Base-by-base conservation (phyloP, 176 grass and related monocot genomes). In the Puccinellia tenuiflora region DNA sequence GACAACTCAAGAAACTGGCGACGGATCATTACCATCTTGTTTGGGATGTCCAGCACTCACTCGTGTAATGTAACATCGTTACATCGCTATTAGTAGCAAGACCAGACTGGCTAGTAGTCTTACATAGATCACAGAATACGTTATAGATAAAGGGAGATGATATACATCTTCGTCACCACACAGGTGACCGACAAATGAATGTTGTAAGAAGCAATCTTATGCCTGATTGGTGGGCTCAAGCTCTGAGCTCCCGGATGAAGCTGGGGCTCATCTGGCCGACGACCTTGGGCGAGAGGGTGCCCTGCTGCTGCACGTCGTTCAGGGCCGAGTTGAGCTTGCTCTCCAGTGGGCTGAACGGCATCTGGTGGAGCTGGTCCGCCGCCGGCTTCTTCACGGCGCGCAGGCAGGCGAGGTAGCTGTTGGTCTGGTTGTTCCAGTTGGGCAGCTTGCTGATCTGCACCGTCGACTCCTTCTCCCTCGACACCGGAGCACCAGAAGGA, bases 311-410 rank as follows among this genome's bases (percentile, higher is more conserved):
- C 0, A 28, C 52, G 7, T 90, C 73, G 17, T 75, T 83, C 25
- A 88, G 24, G 14, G 64, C 77, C 3, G 86, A 89, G 40, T 88
- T 88, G 30, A 94, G 84, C 64, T 87, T 98, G 83, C 92, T 98
- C 26, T 95, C 89, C 87, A 98, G 48, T 5, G 92, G 81, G 45
- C 87, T 86, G 84, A 98, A 93, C 20, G 96, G 96, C 35, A 86
- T 21, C 33, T 91, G 92, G 79, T 88, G 80, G 18, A 80, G 84
- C 33, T 55, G 73, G 26, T 92, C 77, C 16, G 17, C n/a, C 38
- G 52, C 25, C 0, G 64, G 69, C 65, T 86, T 95, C 81, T 91
- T 98, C 21, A 65, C 54, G 0, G 87, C 76, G 9, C 92, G 92
- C 82, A 98, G 82, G 63, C 86, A 93, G 61, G 92, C 95, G 0